A percentile compares a stretch with the other conserved stretches of the same genome.
phyloP scores from a whole-genome alignment of 257 asterid species.

The Ocimum tenuiflorum region DNA sequence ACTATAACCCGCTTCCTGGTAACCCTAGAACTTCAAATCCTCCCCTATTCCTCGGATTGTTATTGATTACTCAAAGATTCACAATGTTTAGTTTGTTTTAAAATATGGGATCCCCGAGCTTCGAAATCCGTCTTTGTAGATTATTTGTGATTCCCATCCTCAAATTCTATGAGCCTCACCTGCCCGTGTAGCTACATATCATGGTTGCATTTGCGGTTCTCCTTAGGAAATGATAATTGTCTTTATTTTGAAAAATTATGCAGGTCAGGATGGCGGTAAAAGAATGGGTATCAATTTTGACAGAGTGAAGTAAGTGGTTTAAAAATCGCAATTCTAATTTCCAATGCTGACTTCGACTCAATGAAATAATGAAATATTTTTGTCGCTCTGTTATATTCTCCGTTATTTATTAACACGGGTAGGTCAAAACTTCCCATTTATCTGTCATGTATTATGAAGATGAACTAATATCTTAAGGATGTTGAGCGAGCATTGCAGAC shows the following conservation, averaged over 20 bases:
- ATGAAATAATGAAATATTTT: not conserved
- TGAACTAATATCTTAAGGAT: not conserved
- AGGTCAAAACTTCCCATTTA: not conserved
- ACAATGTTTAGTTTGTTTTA: not conserved
- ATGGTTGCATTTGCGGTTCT: not conserved
- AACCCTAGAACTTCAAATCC: not conserved
- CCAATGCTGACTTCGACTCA: not conserved
- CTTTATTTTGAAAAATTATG: slow-evolving; percentile 21
- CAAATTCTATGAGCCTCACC: not conserved
- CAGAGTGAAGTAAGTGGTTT: slow-evolving; percentile 60
- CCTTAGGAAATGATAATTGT: not conserved
- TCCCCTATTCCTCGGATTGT: not conserved
- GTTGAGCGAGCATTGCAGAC: not conserved
- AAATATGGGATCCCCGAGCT: not conserved
- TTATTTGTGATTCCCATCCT: not conserved
- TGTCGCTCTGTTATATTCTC: not conserved
- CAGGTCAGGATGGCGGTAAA: slow-evolving; percentile 94
- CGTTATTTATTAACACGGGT: not conserved
- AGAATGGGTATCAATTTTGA: slow-evolving; percentile 92
- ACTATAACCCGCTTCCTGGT: slow-evolving; percentile 96
- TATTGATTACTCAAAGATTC: not conserved
- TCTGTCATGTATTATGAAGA: not conserved
- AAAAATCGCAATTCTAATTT: not conserved
- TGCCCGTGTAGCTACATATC: not conserved
- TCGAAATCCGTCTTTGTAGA: not conserved